Evolutionary conservation across 2,329 filamentous ascomycete genomes (phyloP).

Genomic region (Mariannaea sp.): DNA sequence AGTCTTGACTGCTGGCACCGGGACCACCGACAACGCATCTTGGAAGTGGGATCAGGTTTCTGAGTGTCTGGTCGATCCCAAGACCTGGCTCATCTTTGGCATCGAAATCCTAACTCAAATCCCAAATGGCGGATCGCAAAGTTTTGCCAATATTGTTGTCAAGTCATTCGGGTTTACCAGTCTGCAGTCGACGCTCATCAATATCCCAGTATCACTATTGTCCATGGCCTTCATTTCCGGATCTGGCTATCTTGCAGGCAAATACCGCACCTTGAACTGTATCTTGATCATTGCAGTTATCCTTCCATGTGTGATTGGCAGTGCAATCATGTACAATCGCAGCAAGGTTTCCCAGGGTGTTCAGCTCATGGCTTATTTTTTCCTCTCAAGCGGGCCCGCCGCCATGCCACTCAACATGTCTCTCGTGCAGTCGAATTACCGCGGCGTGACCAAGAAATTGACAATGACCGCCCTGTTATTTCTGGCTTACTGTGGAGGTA

Average conservation of each 20-base stretch:
- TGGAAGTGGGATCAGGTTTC: constrained; percentile 57
- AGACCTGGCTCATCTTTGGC: constrained; percentile 63
- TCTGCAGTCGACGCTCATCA: constrained; percentile 60
- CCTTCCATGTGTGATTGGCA: constrained; percentile 56
- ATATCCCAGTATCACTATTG: constrained; percentile 62
- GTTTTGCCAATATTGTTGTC: constrained; percentile 62
- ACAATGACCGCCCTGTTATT: constrained; percentile 62
- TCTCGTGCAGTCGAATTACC: constrained; percentile 60
- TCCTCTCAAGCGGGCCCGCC: constrained; percentile 58
- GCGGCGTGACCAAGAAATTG: constrained; percentile 64
- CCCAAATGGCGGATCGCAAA: constrained; percentile 65
- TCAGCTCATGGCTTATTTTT: constrained; percentile 62
- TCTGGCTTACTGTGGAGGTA: constrained; percentile 59
- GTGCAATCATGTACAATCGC: constrained; percentile 57
- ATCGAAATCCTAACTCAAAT: constrained; percentile 61
- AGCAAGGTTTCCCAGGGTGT: constrained; percentile 46
- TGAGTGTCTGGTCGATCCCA: constrained; percentile 61
- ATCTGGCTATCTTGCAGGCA: constrained; percentile 56
- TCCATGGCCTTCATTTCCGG: constrained; percentile 53
- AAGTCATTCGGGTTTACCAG: constrained; percentile 60
- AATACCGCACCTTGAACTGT: constrained; percentile 56
- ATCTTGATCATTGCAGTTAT: constrained; percentile 56
- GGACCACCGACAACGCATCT: constrained; percentile 51
- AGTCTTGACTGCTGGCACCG: constrained; percentile 56
- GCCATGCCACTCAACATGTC: constrained; percentile 61